Conservation (phyloP, 305 asterid genomes). For the Fraxinus sp. region DNA sequence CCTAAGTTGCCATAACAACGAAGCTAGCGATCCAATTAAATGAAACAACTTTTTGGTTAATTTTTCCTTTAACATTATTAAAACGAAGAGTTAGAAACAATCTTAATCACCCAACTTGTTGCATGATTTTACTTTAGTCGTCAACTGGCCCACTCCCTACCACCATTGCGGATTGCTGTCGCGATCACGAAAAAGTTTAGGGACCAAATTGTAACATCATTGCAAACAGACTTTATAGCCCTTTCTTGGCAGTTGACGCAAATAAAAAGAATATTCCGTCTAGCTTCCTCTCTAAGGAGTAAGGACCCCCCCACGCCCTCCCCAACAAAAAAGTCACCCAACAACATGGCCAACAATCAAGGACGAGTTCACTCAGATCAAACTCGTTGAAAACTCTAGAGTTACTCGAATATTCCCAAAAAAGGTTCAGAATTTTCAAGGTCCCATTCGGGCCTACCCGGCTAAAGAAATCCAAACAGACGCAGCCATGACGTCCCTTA, state of each 20-base stretch:
- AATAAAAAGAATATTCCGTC: neutral
- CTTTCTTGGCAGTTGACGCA: neutral
- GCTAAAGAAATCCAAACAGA: conserved; percentile 24
- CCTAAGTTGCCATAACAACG: neutral
- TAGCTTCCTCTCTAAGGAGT: neutral
- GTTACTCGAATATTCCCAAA: conserved; percentile 22
- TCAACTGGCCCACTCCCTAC: neutral
- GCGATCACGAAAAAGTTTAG: neutral
- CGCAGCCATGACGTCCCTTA: conserved; percentile 36
- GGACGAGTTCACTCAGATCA: conserved; percentile 22
- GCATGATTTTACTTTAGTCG: neutral
- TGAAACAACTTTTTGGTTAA: neutral
- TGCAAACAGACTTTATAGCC: neutral
- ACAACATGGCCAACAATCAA: neutral
- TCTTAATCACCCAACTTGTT: neutral
- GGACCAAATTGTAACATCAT: neutral
- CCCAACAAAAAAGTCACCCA: neutral
- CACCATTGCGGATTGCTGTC: neutral
- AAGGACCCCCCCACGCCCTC: neutral
- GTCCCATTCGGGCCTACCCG: conserved; percentile 26
- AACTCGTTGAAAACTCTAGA: conserved; percentile 22
- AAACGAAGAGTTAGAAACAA: neutral
- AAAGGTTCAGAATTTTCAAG: conserved; percentile 8
- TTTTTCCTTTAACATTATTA: neutral
- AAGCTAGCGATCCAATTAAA: neutral